Base-by-base conservation (phyloP, 305 asterid species). In the Ruellia speciosa region DNA sequence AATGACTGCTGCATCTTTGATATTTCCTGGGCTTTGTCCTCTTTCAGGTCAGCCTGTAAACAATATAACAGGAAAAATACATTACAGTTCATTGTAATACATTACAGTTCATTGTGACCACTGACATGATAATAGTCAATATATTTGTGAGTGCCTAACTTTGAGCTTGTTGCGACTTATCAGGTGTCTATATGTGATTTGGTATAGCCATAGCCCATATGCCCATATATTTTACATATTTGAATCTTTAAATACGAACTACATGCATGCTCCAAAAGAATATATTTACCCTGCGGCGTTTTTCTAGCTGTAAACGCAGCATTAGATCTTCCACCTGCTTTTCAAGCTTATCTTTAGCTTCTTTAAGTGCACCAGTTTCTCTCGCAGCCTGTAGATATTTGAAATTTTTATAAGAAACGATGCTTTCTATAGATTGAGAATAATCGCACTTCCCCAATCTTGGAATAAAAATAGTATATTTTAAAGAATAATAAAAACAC, bases 321-420 rank as follows among this genome's bases (percentile, higher is more conserved):
- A 90, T 78, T 57, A 90, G 97, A 71, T 90, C 97, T 79, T 90
- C 95, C 76, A 90, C 95, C 64, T 83, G 82, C 80, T 85, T 87
- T 79, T 87, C 95, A 75, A 90, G 97, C 78, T 87, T 87, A 77
- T 87, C 86, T 74, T 90, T 90, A 24, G 96, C 95, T 79, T 87
- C 95, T 76, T 81, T 83, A 56, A 90, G 95, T 14, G 95, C 95
- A 14, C 96, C 96, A 14, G 97, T 81, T 81, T 85, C 97, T 73
- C 84, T 82, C 54, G 95, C 74, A 63, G 94, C 96, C 97, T 90
- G 71, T 70, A 76, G 59, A 68, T 62, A 63, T 60, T 55, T 58
- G 52, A 68, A 56, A 70, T 18, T 60, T 52, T 34, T 55, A 63
- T 75, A 55, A 48, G 58, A 59, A 35, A 64, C 33, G 35, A 50